Evolutionary conservation across 371 early-diverging fungal genomes (phyloP).

Genomic region (Dichotomocladium elegans): DNA sequence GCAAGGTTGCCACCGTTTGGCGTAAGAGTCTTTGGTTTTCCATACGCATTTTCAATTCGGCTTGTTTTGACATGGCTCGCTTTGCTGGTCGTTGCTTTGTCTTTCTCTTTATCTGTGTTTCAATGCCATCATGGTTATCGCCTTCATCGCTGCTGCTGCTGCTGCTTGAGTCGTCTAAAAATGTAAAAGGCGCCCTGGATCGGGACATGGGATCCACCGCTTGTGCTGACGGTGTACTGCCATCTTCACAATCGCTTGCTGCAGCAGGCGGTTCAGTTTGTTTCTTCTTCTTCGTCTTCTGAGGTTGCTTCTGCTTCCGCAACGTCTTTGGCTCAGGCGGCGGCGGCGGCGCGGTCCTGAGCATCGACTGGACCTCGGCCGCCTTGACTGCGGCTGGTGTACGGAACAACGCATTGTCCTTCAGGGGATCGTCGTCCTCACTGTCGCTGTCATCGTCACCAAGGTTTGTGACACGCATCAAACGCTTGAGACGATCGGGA

Average conservation of each 20-base stretch:
- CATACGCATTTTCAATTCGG: conserved; percentile 17
- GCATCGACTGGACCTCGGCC: conserved; percentile 7
- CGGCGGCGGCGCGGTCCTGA: background rate
- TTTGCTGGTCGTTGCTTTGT: conserved; percentile 5
- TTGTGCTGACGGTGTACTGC: no score
- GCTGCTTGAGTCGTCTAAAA: background rate
- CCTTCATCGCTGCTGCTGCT: conserved; percentile 1
- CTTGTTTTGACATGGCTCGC: conserved; percentile 12
- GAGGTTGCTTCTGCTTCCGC: background rate
- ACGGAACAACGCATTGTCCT: conserved; percentile 8
- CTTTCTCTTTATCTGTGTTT: background rate
- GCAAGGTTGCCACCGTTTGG: conserved; percentile 4
- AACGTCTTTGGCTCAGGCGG: background rate
- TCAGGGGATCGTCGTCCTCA: conserved; percentile 10
- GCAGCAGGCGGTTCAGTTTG: no score
- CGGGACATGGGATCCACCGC: no score
- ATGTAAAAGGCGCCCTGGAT: background rate
- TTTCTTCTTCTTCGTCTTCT: background rate
- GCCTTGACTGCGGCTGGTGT: conserved; percentile 14
- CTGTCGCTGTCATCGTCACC: conserved; percentile 1
- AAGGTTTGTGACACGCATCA: conserved; percentile 9
- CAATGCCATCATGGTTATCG: background rate
- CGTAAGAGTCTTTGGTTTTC: conserved; percentile 21
- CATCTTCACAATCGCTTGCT: no score
- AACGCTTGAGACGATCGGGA: conserved; percentile 10